Evolutionary conservation across 345 rosid species (phyloP).

Genomic region (Arabidopsis suecica): DNA sequence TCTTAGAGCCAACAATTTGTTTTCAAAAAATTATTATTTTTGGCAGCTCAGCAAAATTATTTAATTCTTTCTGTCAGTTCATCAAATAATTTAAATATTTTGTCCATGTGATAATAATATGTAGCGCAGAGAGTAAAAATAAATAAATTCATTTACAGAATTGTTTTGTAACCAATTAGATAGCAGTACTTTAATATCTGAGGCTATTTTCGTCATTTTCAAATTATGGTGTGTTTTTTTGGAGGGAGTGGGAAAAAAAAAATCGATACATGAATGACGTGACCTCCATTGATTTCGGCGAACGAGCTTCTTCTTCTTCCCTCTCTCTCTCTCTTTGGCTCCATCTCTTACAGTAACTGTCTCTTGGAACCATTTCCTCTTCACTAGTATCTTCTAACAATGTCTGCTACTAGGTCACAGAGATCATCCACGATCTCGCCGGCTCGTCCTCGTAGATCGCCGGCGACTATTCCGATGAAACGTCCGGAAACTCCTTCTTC

Average conservation of each 20-base stretch:
- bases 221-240: constrained; percentile 24
- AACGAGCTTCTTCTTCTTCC: constrained; percentile 27
- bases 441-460: constrained; percentile 76
- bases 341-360: constrained; percentile 3
- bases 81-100: constrained; percentile 15
- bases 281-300: constrained; percentile 45
- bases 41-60: constrained; percentile 39
- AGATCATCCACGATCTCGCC: constrained; percentile 75
- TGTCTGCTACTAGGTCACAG: constrained; percentile 64
- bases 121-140: constrained; percentile 16
- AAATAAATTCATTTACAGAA: background rate
- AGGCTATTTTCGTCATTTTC: constrained; percentile 35
- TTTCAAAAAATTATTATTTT: constrained; percentile 26
- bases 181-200: constrained; percentile 43
- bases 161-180: constrained; percentile 38
- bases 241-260: constrained; percentile 46
- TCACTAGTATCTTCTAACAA: constrained; percentile 30
- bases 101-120: constrained; percentile 44
- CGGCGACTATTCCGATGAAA: constrained; percentile 49
- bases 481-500: constrained; percentile 58
- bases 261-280: constrained; percentile 45
- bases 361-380: constrained; percentile 4
- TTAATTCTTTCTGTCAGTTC: constrained; percentile 38
- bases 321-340: constrained; percentile 10
- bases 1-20: background rate